Percentiles rank a stretch among this genome's conserved stretches.
phyloP scores from a whole-genome alignment of 805 yeast genomes.

The Zygosaccharomyces bailii region DNA sequence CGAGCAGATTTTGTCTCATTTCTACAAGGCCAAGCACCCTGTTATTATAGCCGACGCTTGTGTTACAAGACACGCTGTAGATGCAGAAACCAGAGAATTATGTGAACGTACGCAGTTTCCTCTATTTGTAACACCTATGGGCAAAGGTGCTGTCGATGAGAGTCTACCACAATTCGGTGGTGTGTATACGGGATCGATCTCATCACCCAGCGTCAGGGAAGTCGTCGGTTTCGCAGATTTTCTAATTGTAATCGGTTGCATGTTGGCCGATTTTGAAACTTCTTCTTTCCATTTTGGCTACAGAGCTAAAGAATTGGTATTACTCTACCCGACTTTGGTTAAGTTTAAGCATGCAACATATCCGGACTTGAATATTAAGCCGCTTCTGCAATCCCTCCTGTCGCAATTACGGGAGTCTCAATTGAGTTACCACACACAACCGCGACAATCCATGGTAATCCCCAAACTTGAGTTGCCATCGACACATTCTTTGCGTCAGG shows the following conservation, averaged over 20 bases:
- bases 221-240: constrained; percentile 55
- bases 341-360: constrained; percentile 50
- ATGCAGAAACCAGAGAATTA: constrained; percentile 41
- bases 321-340: constrained; percentile 54
- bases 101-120: constrained; percentile 47
- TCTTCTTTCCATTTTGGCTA: constrained; percentile 54
- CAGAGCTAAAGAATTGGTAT: constrained; percentile 51
- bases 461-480: constrained; percentile 24
- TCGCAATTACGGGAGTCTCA: constrained; percentile 31
- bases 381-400: constrained; percentile 32
- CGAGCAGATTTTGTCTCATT: constrained; percentile 44
- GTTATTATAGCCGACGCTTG: constrained; percentile 62
- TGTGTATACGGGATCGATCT: constrained; percentile 57
- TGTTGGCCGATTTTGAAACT: constrained; percentile 55
- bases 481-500: constrained; percentile 37
- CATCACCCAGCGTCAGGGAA: constrained; percentile 44
- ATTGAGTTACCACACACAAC: constrained; percentile 15
- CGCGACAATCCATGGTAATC: constrained; percentile 25
- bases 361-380: constrained; percentile 54
- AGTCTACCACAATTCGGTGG: constrained; percentile 54
- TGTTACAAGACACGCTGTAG: constrained; percentile 53
- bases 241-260: constrained; percentile 61
- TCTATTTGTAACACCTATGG: constrained; percentile 54
- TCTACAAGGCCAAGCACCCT: constrained; percentile 52
- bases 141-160: constrained; percentile 64